phyloP scores from a whole-genome alignment of 108 stramenopile genomes.

The Fragilaria radians region DNA sequence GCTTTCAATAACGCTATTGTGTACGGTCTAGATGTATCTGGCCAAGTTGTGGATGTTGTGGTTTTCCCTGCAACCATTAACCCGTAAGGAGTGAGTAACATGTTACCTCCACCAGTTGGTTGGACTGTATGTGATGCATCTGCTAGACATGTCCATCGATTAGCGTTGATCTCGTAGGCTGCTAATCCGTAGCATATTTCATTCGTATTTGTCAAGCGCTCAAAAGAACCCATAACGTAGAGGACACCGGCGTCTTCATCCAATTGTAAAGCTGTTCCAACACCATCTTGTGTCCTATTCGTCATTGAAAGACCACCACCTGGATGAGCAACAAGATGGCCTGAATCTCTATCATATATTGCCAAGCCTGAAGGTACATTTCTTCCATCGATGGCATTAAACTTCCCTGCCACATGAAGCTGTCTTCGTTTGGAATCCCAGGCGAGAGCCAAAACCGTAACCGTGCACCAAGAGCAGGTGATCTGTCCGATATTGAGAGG shows the following conservation, averaged over 20 bases:
- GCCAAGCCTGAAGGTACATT: conserved; percentile 81
- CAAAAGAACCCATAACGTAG: conserved; percentile 87
- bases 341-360: conserved; percentile 75
- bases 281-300: conserved; percentile 75
- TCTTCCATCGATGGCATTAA: conserved; percentile 81
- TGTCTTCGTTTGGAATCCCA: conserved; percentile 85
- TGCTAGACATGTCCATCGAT: conserved; percentile 82
- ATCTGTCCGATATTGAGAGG: conserved; percentile 88
- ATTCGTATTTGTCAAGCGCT: conserved; percentile 53
- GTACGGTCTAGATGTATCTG: conserved; percentile 55
- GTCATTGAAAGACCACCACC: conserved; percentile 80
- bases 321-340: conserved; percentile 80
- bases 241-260: conserved; percentile 81
- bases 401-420: conserved; percentile 86
- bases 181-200: conserved; percentile 66
- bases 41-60: conserved; percentile 63
- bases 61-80: conserved; percentile 84
- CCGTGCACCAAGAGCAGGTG: conserved; percentile 88
- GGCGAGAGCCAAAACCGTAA: conserved; percentile 83
- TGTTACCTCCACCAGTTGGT: conserved; percentile 79
- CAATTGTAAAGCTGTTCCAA: conserved; percentile 73
- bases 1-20: conserved; percentile 80
- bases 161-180: conserved; percentile 73
- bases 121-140: conserved; percentile 73
- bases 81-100: conserved; percentile 82